These are phyloP conservation scores for Aspergillus persii DNA, from an alignment of 2,329 filamentous ascomycete species.

Conservation along the genomic window DNA sequence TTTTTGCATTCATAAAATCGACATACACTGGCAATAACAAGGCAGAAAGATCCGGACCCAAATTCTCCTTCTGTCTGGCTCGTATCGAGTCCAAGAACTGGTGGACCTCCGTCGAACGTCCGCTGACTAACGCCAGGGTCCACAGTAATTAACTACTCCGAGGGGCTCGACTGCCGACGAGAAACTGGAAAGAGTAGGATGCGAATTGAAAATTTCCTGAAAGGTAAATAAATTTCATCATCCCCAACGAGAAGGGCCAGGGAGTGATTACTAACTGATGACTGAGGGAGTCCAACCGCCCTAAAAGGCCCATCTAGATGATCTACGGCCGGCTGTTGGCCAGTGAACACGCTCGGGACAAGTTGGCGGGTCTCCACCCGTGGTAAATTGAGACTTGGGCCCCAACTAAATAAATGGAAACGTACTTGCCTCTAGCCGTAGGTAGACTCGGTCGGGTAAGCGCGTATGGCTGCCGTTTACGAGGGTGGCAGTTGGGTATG, in stretches of 20 bases:
- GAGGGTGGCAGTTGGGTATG: no score
- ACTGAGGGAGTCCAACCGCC: neutral
- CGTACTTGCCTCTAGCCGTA: neutral
- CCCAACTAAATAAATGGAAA: neutral
- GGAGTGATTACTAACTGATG: neutral
- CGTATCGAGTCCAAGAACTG: neutral
- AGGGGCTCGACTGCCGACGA: neutral
- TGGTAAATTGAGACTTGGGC: neutral
- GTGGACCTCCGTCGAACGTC: neutral
- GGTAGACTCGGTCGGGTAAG: no score
- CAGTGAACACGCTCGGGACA: conserved; percentile 1
- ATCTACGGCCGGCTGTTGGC: conserved; percentile 3
- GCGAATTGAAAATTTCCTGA: no score
- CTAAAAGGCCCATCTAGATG: conserved; percentile 1
- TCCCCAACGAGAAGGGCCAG: no score
- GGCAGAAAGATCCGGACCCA: no score
- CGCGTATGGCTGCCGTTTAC: neutral
- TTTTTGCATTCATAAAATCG: no score
- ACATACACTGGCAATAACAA: no score
- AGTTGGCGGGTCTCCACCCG: conserved; percentile 3
- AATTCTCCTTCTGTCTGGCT: neutral
- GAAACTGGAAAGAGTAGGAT: no score
- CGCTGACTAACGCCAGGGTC: neutral
- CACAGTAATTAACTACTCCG: neutral
- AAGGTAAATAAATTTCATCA: no score